These are phyloP conservation scores for Aristolochia californica DNA, from an alignment of 164 flowering plant species.

Conservation along the genomic window DNA sequence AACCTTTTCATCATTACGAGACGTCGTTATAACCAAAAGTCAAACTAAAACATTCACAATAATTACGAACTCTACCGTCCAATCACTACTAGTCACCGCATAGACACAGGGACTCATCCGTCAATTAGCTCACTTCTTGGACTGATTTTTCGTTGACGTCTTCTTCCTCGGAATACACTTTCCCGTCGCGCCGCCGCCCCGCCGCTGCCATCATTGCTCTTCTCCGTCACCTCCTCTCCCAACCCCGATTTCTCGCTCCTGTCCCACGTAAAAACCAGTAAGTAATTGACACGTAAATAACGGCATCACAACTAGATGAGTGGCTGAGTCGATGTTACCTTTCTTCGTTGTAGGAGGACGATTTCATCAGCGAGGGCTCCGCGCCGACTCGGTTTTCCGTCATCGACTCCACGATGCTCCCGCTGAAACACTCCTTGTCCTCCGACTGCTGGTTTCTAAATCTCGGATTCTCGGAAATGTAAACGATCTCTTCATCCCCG, in stretches of 20 bases:
- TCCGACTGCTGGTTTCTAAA: slow-evolving; percentile 60
- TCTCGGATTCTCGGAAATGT: slow-evolving; percentile 81
- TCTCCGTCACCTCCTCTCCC: slow-evolving; percentile 17
- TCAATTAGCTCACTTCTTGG: slow-evolving; percentile 6
- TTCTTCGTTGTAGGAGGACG: slow-evolving; percentile 67
- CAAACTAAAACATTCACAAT: too few species aligned
- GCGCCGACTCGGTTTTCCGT: slow-evolving; percentile 20
- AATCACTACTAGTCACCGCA: too few species aligned
- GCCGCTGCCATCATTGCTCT: slow-evolving; percentile 1
- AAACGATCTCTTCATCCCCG: slow-evolving; percentile 31
- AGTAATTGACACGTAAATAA: too few species aligned
- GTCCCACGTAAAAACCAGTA: background rate
- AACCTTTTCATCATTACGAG: too few species aligned
- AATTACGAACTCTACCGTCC: too few species aligned
- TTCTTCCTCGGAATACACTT: slow-evolving; percentile 49
- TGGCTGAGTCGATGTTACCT: slow-evolving; percentile 32
- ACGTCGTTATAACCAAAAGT: too few species aligned
- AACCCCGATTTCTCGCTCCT: slow-evolving; percentile 26
- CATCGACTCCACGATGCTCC: slow-evolving; percentile 70
- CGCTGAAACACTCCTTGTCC: slow-evolving; percentile 89
- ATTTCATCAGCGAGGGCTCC: slow-evolving; percentile 36
- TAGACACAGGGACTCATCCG: background rate
- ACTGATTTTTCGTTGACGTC: slow-evolving; percentile 10
- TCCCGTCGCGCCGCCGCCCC: slow-evolving; percentile 10
- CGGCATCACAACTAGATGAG: too few species aligned